Evolutionary conservation across 768 basidiomycete genomes (phyloP).

Genomic region (Leccinum imitatum): DNA sequence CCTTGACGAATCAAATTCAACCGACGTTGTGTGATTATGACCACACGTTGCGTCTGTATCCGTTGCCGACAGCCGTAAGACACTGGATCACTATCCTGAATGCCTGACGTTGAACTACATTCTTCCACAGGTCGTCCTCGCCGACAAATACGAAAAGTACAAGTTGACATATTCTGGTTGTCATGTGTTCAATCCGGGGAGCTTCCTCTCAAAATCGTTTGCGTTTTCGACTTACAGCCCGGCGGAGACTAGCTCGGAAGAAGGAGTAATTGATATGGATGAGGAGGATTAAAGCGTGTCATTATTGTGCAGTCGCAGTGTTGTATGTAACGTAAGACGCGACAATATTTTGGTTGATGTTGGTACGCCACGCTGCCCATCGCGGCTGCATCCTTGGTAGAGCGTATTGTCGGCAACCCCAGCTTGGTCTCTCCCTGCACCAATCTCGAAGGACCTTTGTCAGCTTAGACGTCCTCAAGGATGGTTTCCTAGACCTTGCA

Average conservation of each 20-base stretch:
- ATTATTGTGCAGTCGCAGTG: background rate
- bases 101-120: constrained; percentile 8
- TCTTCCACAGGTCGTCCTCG: constrained; percentile 71
- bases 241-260: constrained; percentile 79
- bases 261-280: constrained; percentile 52
- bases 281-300: constrained; percentile 31
- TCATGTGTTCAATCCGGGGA: constrained; percentile 98
- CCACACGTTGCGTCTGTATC: constrained; percentile 89
- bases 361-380: constrained; percentile 22
- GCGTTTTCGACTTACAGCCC: constrained; percentile 92
- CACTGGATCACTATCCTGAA: background rate
- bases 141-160: constrained; percentile 95
- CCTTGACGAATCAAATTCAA: constrained; percentile 79
- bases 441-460: constrained; percentile 22
- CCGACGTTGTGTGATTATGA: constrained; percentile 89
- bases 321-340: background rate
- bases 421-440: background rate
- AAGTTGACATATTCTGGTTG: constrained; percentile 97
- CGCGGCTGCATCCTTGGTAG: constrained; percentile 8
- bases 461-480: constrained; percentile 39
- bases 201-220: constrained; percentile 80
- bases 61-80: constrained; percentile 87
- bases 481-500: constrained; percentile 77
- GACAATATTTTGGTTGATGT: constrained; percentile 20
- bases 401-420: constrained; percentile 9